Evolutionary conservation across 2,329 filamentous ascomycete genomes (phyloP).

Genomic region (Dendryphion nanum): DNA sequence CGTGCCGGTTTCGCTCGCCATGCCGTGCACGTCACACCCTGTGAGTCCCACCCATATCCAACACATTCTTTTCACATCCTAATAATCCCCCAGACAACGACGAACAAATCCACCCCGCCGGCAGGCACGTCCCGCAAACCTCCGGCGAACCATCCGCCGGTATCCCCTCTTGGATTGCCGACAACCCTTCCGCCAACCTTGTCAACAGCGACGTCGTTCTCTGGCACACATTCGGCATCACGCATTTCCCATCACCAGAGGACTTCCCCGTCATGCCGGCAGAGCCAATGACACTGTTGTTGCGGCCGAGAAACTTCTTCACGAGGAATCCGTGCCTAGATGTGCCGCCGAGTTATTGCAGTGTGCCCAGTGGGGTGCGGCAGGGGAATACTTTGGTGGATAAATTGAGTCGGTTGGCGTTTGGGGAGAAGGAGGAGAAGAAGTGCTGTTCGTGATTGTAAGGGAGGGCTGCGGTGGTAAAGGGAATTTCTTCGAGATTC

Average conservation of each 20-base stretch:
- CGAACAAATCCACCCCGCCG: conserved; percentile 79
- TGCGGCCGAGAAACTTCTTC: conserved; percentile 83
- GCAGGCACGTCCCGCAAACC: conserved; percentile 84
- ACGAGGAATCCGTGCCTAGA: conserved; percentile 74
- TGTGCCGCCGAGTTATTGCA: conserved; percentile 72
- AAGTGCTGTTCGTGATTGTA: conserved; percentile 10
- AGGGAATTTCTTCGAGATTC: too few relatives aligned
- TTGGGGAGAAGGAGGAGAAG: conserved; percentile 37
- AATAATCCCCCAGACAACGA: conserved; percentile 62
- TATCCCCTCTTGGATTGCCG: conserved; percentile 72
- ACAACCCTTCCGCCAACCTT: conserved; percentile 65
- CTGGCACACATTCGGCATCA: conserved; percentile 92
- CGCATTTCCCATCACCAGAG: conserved; percentile 84
- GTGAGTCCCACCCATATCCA: conserved; percentile 52
- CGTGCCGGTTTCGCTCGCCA: conserved; percentile 84
- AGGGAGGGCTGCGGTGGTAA: conserved; percentile 4
- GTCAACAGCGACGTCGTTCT: conserved; percentile 84
- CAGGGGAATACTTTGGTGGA: conserved; percentile 50
- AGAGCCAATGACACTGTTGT: conserved; percentile 72
- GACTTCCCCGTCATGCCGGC: conserved; percentile 92
- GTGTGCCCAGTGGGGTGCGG: conserved; percentile 68
- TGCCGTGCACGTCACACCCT: conserved; percentile 84
- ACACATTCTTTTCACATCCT: conserved; percentile 3
- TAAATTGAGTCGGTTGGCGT: conserved; percentile 50
- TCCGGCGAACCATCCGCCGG: conserved; percentile 74